Conservation (phyloP, 768 basidiomycete genomes). For the Paxillus rubicundulus region DNA sequence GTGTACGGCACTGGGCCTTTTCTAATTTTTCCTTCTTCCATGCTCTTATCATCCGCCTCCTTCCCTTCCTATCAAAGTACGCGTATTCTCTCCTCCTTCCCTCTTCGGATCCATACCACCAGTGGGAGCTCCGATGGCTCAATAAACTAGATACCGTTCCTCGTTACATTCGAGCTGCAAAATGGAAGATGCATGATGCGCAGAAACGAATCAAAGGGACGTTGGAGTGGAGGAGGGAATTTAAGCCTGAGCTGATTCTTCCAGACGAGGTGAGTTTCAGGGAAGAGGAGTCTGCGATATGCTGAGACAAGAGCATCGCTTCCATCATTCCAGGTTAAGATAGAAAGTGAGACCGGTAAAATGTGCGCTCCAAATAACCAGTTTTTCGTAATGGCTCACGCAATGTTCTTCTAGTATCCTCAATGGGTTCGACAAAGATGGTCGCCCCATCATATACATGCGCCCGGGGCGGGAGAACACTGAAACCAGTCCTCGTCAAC, state of each 20-base stretch:
- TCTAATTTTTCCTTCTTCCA: no score
- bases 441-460: conserved; percentile 87
- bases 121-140: conserved; percentile 80
- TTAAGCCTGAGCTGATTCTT: conserved; percentile 77
- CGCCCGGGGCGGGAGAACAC: conserved; percentile 88
- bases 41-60: neutral
- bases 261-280: conserved; percentile 59
- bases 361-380: conserved; percentile 51
- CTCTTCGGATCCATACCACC: conserved; percentile 62
- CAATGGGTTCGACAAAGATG: conserved; percentile 83
- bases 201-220: conserved; percentile 77
- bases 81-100: conserved; percentile 64
- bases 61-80: conserved; percentile 45
- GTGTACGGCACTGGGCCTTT: no score
- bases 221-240: conserved; percentile 83
- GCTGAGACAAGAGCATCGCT: neutral
- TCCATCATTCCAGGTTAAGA: conserved; percentile 45
- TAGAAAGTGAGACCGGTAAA: conserved; percentile 84
- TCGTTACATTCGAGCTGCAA: conserved; percentile 83
- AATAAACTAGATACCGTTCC: conserved; percentile 56
- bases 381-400: neutral
- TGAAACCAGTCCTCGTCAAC: conserved; percentile 69
- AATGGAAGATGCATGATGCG: conserved; percentile 77
- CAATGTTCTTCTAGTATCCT: conserved; percentile 50
- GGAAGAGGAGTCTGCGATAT: conserved; percentile 1